A percentile compares a stretch with the other conserved stretches of the same genome.
phyloP scores from a whole-genome alignment of 2,329 filamentous ascomycete genomes.

The Cordyceps fumosorosea region DNA sequence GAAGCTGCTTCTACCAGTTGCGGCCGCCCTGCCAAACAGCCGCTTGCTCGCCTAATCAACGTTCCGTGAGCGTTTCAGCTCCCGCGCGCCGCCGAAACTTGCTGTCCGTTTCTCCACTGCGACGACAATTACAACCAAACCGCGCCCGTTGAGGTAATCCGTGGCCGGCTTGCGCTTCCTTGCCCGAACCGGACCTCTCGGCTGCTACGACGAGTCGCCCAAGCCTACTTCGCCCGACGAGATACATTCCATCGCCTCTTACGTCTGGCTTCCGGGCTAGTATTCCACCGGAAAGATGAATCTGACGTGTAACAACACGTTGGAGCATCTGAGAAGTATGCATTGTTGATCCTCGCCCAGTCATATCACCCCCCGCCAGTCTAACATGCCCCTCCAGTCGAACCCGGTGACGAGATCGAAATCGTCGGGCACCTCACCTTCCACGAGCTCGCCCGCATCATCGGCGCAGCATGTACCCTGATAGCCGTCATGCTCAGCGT shows the following conservation, averaged over 20 bases:
- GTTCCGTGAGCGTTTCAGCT: neutral
- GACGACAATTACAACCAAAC: no score
- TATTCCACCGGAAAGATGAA: constrained; percentile 23
- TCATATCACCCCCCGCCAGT: neutral
- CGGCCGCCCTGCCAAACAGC: neutral
- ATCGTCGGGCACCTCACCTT: constrained; percentile 46
- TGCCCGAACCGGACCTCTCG: neutral
- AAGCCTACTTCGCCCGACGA: neutral
- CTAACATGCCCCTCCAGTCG: constrained; percentile 22
- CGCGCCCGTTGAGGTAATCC: no score
- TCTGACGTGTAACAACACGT: constrained; percentile 35
- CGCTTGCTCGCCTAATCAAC: neutral
- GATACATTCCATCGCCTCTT: neutral
- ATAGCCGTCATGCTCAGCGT: constrained; percentile 47
- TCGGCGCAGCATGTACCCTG: constrained; percentile 41
- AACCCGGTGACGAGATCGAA: constrained; percentile 38
- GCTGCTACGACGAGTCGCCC: neutral
- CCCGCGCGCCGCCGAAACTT: neutral
- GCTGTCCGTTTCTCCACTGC: no score
- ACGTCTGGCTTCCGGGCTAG: neutral
- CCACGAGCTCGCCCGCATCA: constrained; percentile 47
- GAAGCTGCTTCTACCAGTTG: neutral
- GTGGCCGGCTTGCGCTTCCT: no score
- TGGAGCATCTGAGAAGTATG: constrained; percentile 38
- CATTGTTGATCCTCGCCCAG: neutral